Evolutionary conservation across 345 rosid species (phyloP), one percentile per base, ranked within the genome.

Genomic region (Ricinus communis): DNA sequence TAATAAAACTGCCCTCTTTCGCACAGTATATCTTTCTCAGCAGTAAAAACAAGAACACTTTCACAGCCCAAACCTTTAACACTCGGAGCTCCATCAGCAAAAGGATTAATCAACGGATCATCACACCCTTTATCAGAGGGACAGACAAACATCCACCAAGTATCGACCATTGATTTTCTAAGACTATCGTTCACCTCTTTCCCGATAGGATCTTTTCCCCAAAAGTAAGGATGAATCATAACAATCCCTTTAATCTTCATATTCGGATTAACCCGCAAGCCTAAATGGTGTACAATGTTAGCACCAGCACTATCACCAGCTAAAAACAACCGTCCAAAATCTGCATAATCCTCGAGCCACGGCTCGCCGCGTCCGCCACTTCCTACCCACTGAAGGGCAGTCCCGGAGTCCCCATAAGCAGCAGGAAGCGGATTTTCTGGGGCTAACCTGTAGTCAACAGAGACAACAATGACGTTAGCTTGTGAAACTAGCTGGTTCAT

Each of bases 251-350:
- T 65, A 74, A 93, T n/a, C 2, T 85, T 76, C 47, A 87, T 1
- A 24, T 52, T 46, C 1, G 36, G 53, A 69, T 73, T 80, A 22
- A 77, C 40, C 76, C 70, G 71, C 41, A 89, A 72, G 0, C 86
- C 88, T 41, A 93, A 69, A 76, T 91, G 91, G 73, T 93, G 96
- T 0, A 86, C 76, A 33, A 93, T 84, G 72, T 83, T 88, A 8
- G 90, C 90, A 13, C 98, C 97, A 0, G 87, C 86, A 36, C 98
- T 93, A 62, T 93, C 98, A 1, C 98, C 98, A 1, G 53, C 70
- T 40, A 93, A 25, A 71, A 82, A 84, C 12, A 91, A 41, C 53
- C 75, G 71, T 36, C 75, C 77, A 6, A 86, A 82, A 67, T 88
- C 85, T 0, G 76, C 92, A 52, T 54, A 55, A 21, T 87, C 83